Evolutionary conservation across 768 basidiomycete species (phyloP).

Genomic region (Pisolithus tinctorius): DNA sequence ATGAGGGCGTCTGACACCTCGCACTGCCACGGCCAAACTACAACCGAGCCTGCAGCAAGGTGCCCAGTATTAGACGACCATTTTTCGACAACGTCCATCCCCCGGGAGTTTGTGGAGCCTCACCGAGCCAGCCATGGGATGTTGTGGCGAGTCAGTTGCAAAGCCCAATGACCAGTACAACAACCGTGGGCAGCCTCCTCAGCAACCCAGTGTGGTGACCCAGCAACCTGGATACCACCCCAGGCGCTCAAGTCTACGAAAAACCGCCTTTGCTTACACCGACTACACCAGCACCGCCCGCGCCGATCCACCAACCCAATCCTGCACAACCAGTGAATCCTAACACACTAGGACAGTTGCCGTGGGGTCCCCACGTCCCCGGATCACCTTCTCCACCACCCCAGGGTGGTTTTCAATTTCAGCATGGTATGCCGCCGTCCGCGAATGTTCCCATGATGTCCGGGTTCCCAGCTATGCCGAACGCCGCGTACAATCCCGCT

Average conservation of each 20-base stretch:
- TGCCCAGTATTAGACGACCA: background rate
- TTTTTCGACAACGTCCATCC: background rate
- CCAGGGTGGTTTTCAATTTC: conserved; percentile 1
- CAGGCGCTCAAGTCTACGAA: conserved; percentile 29
- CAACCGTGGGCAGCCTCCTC: conserved; percentile 27
- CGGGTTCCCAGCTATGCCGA: background rate
- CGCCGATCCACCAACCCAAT: conserved; percentile 24
- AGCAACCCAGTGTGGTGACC: conserved; percentile 39
- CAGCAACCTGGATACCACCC: conserved; percentile 48
- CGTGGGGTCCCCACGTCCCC: conserved; percentile 18
- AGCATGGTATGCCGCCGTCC: background rate
- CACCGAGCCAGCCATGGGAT: conserved; percentile 41
- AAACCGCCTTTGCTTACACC: conserved; percentile 39
- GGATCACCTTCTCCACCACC: conserved; percentile 31
- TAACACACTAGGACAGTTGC: conserved; percentile 1
- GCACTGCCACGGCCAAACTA: conserved; percentile 8
- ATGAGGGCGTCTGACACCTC: background rate
- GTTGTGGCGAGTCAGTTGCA: conserved; percentile 51
- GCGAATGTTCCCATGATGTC: background rate
- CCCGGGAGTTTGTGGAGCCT: too few species aligned
- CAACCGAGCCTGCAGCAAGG: background rate
- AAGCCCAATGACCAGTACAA: conserved; percentile 25
- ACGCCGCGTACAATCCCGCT: background rate
- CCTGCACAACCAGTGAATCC: background rate
- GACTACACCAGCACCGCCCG: conserved; percentile 39